A percentile compares a stretch with the other conserved stretches of the same genome.
These are phyloP conservation scores for Chloropicon primus DNA, from an alignment of 139 green algal species.

Conservation along the genomic window DNA sequence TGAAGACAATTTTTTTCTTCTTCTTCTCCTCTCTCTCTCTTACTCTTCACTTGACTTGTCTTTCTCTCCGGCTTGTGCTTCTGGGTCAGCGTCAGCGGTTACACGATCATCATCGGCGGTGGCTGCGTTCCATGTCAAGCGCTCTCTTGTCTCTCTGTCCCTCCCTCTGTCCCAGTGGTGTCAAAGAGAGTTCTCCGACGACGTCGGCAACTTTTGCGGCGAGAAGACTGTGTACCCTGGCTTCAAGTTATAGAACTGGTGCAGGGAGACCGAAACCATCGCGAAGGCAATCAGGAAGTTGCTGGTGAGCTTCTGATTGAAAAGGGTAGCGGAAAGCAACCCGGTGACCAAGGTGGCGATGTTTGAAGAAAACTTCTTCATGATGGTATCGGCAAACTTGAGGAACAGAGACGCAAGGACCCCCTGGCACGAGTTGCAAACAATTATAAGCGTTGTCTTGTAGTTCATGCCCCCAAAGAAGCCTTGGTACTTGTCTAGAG, in stretches of 20 bases:
- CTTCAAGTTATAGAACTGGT: constrained; percentile 53
- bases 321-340: constrained; percentile 71
- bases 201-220: not conserved
- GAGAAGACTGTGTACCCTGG: not conserved
- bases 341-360: constrained; percentile 92
- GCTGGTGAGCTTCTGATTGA: constrained; percentile 74
- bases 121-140: too few species aligned
- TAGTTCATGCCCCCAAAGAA: not conserved
- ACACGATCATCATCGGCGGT: too few species aligned
- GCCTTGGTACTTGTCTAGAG: not conserved
- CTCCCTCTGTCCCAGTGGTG: too few species aligned
- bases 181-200: not conserved
- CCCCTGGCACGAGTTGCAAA: constrained; percentile 34
- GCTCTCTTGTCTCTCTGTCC: too few species aligned
- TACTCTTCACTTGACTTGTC: too few species aligned
- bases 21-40: too few species aligned
- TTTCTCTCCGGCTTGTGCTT: too few species aligned
- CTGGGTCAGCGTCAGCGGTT: too few species aligned
- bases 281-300: constrained; percentile 89
- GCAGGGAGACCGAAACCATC: constrained; percentile 97
- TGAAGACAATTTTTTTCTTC: too few species aligned
- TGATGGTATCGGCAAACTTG: constrained; percentile 93
- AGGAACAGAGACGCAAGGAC: constrained; percentile 93
- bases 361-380: constrained; percentile 92
- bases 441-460: not conserved